Percentiles rank a stretch among this genome's conserved stretches.
These are phyloP conservation scores for Leptodermis oblonga DNA, from an alignment of 257 asterid species.

Conservation along the genomic window DNA sequence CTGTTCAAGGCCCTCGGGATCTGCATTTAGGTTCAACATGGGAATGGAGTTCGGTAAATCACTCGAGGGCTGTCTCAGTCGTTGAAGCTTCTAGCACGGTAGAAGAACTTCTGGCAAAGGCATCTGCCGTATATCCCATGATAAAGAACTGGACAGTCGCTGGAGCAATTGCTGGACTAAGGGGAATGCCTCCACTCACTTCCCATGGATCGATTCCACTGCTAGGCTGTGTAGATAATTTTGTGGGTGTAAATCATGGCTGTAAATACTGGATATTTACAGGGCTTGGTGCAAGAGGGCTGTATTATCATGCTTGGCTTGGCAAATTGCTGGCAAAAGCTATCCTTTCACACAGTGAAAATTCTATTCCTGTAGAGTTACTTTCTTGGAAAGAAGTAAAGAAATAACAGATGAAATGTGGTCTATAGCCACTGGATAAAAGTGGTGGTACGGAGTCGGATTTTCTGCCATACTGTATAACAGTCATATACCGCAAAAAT, in stretches of 20 bases:
- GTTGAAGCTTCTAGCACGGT: constrained; percentile 62
- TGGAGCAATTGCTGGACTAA: constrained; percentile 69
- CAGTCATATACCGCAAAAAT: too few species aligned
- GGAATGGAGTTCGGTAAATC: constrained; percentile 82
- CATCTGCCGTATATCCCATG: constrained; percentile 58
- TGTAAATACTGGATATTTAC: constrained; percentile 82
- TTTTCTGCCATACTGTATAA: too few species aligned
- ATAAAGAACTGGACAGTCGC: constrained; percentile 52
- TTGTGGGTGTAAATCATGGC: constrained; percentile 24
- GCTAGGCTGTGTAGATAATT: constrained; percentile 64
- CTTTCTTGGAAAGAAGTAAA: constrained; percentile 60
- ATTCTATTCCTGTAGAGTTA: constrained; percentile 56
- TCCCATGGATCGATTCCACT: constrained; percentile 78
- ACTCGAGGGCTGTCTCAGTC: constrained; percentile 46
- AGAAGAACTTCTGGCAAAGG: constrained; percentile 65
- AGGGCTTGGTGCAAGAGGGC: constrained; percentile 94
- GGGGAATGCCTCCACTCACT: constrained; percentile 90
- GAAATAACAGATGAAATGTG: background rate
- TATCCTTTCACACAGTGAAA: constrained; percentile 56
- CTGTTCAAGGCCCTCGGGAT: constrained; percentile 58
- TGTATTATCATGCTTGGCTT: constrained; percentile 84
- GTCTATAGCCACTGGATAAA: background rate
- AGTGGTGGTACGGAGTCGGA: too few species aligned
- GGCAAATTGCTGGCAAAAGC: constrained; percentile 68
- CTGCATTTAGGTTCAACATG: constrained; percentile 86